Evolutionary conservation across 805 yeast genomes (phyloP).

Genomic region (Sungouiella blattae): DNA sequence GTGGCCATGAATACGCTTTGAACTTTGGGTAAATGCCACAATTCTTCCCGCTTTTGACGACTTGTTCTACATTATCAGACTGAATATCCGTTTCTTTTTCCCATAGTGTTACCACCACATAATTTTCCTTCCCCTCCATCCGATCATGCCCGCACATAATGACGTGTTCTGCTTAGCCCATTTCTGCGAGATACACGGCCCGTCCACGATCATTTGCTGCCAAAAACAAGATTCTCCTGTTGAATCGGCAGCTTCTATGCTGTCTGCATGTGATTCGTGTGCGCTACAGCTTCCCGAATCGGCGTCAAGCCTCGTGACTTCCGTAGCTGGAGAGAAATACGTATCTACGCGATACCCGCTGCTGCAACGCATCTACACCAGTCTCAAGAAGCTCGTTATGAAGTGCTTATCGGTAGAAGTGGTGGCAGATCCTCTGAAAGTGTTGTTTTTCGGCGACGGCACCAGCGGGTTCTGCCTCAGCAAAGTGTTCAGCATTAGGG

Average conservation of each 20-base stretch:
- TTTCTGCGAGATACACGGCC: constrained; percentile 79
- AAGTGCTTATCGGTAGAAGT: constrained; percentile 67
- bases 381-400: constrained; percentile 58
- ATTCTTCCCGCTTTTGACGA: too few species aligned
- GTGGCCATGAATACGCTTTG: too few species aligned
- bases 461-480: constrained; percentile 57
- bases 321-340: constrained; percentile 17
- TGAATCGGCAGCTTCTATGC: constrained; percentile 31
- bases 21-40: too few species aligned
- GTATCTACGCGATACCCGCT: constrained; percentile 63
- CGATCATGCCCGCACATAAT: too few species aligned
- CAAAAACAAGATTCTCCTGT: constrained; percentile 40
- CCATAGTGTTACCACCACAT: too few species aligned
- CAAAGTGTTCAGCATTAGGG: constrained; percentile 58
- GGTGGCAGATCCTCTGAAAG: constrained; percentile 53
- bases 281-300: constrained; percentile 48
- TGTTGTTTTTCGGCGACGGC: constrained; percentile 63
- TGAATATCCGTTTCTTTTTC: too few species aligned
- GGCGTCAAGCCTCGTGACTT: constrained; percentile 18
- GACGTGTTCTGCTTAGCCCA: constrained; percentile 60
- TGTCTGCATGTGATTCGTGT: constrained; percentile 58
- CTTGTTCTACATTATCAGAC: too few species aligned
- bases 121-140: background rate
- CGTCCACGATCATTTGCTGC: constrained; percentile 61
- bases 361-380: constrained; percentile 42